These are phyloP conservation scores for Euphorbia corollata DNA, from an alignment of 441 rosid species.

Conservation along the genomic window DNA sequence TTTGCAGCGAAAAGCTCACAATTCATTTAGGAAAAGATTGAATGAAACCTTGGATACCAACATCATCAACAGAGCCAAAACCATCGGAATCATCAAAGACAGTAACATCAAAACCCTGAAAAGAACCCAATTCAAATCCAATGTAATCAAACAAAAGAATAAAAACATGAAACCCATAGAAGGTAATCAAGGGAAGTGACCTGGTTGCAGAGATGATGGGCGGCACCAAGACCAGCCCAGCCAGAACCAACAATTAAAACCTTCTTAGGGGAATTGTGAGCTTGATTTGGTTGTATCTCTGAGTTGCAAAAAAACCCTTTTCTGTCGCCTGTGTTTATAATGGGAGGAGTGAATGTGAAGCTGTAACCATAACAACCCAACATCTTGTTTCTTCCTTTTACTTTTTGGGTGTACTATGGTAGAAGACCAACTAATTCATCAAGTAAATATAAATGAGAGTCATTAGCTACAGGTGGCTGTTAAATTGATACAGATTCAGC, in stretches of 20 bases:
- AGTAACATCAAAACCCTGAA: conserved; percentile 52
- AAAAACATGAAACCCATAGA: not conserved
- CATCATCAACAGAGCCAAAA: conserved; percentile 39
- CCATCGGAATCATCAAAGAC: conserved; percentile 47
- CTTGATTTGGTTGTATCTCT: conserved; percentile 16
- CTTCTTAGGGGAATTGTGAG: conserved; percentile 24
- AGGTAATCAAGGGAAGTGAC: conserved; percentile 16
- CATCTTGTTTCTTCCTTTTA: conserved; percentile 18
- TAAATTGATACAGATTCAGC: not conserved
- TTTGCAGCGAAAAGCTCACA: not conserved
- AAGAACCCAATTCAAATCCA: conserved; percentile 7
- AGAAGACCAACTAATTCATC: not conserved
- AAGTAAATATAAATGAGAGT: too few species aligned
- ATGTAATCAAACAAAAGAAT: not conserved
- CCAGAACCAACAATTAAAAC: conserved; percentile 53
- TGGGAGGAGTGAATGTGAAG: conserved; percentile 13
- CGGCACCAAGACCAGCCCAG: conserved; percentile 66
- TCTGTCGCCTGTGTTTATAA: conserved; percentile 4
- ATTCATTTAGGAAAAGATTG: not conserved
- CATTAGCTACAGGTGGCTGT: too few species aligned
- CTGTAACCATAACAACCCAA: conserved; percentile 30
- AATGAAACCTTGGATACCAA: conserved; percentile 44
- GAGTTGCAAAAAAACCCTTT: conserved; percentile 27
- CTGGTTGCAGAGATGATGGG: conserved; percentile 57
- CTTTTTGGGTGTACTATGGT: too few species aligned